Base-by-base conservation (phyloP, 2,329 filamentous ascomycete species). In the Microascus cirrosus region DNA sequence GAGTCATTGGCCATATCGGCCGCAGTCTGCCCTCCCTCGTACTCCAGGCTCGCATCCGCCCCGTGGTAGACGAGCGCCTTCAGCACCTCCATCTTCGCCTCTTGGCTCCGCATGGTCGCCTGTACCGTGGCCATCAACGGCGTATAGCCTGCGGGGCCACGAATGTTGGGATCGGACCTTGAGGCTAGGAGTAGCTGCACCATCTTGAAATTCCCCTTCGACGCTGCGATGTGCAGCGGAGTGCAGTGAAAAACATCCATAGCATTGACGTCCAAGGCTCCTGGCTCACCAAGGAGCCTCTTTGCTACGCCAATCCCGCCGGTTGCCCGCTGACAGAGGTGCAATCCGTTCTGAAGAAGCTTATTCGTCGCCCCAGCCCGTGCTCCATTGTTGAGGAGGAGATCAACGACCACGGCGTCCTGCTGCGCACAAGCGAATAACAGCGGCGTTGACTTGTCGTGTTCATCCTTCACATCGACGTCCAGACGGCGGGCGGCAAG, bases 401-500 rank as follows among this genome's bases (percentile, higher is more conserved):
- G 56, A n/a, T 61, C 59, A 18, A 65, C 66, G 0, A 67, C 57
- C 15, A 65, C 45, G 28, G 63, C 63, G 20, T 68, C 66, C 11
- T 65, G 65, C 20, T 63, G 68, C 2, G 65, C 62, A n/a, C 68
- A 69, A 2, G 69, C 70, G 8, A 62, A 57, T 42, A 69, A 65
- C 20, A 71, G 36, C 22, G 67, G 63, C 6, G 67, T 68, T 39
- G 63, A 65, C 1, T 60, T 54, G 0, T 59, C 62, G 6, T 54
- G 56, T 51, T 65, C 63, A 3, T 59, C 59, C 6, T 50, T 57
- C n/a, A 63, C 61, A 54, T 66, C 64, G 22, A 68, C 55, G 28
- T 65, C 57, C 18, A 59, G 53, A 25, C 62, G 60, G 24, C 62
- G 60, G 22, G n/a, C 6, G 54, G 57, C 25, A 10, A 69, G 36